Base-by-base conservation (phyloP, 179 eudicot species). In the Beta macrorhiza region DNA sequence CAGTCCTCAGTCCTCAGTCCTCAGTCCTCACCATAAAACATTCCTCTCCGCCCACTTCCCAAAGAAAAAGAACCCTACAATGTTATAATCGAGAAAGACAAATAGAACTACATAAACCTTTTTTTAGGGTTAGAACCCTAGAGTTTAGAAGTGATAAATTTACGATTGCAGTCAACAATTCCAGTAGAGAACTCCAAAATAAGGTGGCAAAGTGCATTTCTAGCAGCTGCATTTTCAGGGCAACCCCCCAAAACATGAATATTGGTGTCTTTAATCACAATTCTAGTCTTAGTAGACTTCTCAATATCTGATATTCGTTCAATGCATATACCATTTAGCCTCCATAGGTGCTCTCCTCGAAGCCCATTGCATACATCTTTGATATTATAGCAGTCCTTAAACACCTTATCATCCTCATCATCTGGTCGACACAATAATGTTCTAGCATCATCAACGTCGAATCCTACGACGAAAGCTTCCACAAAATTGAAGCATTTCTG, bases 401-500 rank as follows among this genome's bases (percentile, higher is more conserved):
- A 47, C 84, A 10, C 86, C 91, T 0, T 29, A 29, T 29, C 1
- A 29, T 29, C 91, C 88, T 61, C 85, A 88, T 74, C 91, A 70
- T 93, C 95, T 86, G 88, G 74, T 17, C 88, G 77, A 44, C 90
- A 82, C 44, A 91, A 75, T 47, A 47, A 5, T 0, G 93, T 90
- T 14, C 77, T 55, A 0, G 95, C 97, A 55, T 93, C 93, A 13
- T 76, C 75, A 4, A 87, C 82, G 15, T 91, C 95, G 32, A 93
- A 93, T 0, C 97, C 97, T 3, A 89, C 85, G 92, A 88, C 90
- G 85, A 90, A 91, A 1, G 93, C 95, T 12, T 89, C 88, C 9
- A 91, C 90, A 79, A 91, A 93, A 32, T 89, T 93, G 0, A 88
- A 89, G 69, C 92, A 87, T 68, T 89, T 91, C 67, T 93, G 95